phyloP scores from a whole-genome alignment of 257 asterid genomes.

The Craterostigma plantagineum region DNA sequence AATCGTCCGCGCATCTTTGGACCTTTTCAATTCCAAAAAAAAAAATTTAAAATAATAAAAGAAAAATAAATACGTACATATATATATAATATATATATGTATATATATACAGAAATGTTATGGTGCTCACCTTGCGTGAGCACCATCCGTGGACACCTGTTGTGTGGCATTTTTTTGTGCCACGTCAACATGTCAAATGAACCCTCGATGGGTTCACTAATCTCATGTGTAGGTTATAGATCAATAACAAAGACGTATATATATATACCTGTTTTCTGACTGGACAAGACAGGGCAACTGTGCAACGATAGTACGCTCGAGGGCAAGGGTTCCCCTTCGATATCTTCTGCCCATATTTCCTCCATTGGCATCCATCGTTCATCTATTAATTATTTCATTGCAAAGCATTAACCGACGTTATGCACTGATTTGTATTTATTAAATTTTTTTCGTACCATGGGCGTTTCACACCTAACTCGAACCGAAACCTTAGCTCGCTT shows the following conservation, averaged over 20 bases:
- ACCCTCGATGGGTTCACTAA: too few species aligned
- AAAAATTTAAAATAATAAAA: too few species aligned
- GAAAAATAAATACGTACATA: background rate
- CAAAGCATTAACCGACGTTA: background rate
- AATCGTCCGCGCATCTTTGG: conserved; percentile 80
- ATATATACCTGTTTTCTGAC: conserved; percentile 63
- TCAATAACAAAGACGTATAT: too few species aligned
- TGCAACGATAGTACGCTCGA: conserved; percentile 90
- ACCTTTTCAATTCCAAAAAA: conserved; percentile 20
- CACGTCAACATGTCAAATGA: too few species aligned
- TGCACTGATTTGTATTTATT: background rate
- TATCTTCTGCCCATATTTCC: conserved; percentile 90
- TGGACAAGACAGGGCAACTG: conserved; percentile 76
- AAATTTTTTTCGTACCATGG: conserved; percentile 63
- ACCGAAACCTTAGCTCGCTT: conserved; percentile 96
- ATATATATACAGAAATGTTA: too few species aligned
- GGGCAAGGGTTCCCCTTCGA: conserved; percentile 97
- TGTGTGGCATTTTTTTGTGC: too few species aligned
- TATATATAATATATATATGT: too few species aligned
- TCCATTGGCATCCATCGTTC: conserved; percentile 98
- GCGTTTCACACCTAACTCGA: conserved; percentile 77
- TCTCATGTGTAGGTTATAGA: too few species aligned
- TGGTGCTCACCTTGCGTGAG: too few species aligned
- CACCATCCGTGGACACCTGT: too few species aligned
- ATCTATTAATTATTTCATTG: conserved; percentile 19